Base-by-base conservation (phyloP, 345 rosid species). In the Cochlearia excelsa region DNA sequence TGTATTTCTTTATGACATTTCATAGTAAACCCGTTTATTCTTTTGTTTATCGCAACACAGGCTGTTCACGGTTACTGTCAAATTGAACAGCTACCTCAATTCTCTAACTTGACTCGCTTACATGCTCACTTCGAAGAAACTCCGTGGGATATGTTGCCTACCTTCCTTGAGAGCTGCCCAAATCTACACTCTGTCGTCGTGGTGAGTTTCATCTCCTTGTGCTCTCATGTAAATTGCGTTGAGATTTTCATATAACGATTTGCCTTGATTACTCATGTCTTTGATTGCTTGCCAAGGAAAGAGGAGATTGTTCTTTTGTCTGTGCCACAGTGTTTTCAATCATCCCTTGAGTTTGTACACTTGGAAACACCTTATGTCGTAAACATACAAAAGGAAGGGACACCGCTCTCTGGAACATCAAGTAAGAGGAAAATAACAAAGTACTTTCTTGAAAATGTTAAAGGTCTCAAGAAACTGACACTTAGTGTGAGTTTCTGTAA, bases 71-170 rank as follows among this genome's bases (percentile, higher is more conserved):
- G 56, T 46, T 68, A 46, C 61, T 68, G 51, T 2, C 23, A 48
- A 34, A 53, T 61, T 26, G 52, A 54, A 35, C 63, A n/a, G 3
- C 47, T 62, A 16, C 65, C 74, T 50, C 64, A 57, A 3, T 63
- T 70, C 50, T 44, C 37, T 26, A 70, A 63, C 47, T 39, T 70
- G 38, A 34, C 65, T 51, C 26, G 1, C 53, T 63, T 70, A 65
- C 34, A 70, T 23, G 58, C 54, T 47, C 3, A 1, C 35, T 56
- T 63, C 49, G 7, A 5, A 11, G 35, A 35, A 10, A 42, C 46
- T 16, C 9, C 41, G 1, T 70, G 69, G 74, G 59, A 43, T n/a
- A 34, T 56, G 64, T 33, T 70, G 54, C 69, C 65, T 49, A n/a
- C 37, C 30, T 63, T 70, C 0, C 65, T 63, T 28, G 59, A 44